Conservation (phyloP, 1,284 basidiomycete genomes). For the Fomitopsis betulina region DNA sequence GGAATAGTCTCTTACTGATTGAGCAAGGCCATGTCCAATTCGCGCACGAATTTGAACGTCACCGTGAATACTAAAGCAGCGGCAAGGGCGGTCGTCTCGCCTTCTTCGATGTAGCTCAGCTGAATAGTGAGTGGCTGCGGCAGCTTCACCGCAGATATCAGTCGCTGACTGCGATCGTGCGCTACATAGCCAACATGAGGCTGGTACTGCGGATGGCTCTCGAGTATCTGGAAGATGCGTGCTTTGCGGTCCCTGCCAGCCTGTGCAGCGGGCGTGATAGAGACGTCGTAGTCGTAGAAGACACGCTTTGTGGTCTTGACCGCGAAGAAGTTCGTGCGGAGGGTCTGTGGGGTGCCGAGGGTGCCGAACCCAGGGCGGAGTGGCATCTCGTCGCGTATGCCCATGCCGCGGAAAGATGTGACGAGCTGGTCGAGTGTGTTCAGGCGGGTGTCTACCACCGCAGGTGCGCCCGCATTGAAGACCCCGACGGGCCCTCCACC, state of each 20-base stretch:
- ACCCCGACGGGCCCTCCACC: slow-evolving; percentile 17
- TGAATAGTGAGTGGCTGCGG: slow-evolving; percentile 50
- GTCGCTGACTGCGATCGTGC: slow-evolving; percentile 54
- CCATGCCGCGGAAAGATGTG: slow-evolving; percentile 35
- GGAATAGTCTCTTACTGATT: slow-evolving; percentile 36
- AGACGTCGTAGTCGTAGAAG: slow-evolving; percentile 59
- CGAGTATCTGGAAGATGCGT: slow-evolving; percentile 58
- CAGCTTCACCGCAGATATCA: slow-evolving; percentile 52
- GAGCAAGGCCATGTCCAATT: slow-evolving; percentile 41
- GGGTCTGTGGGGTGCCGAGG: slow-evolving; percentile 41
- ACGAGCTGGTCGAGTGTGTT: slow-evolving; percentile 39
- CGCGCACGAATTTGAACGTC: slow-evolving; percentile 41
- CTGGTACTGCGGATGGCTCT: slow-evolving; percentile 36
- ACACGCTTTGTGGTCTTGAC: slow-evolving; percentile 43
- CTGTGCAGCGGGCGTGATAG: slow-evolving; percentile 47
- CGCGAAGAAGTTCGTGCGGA: slow-evolving; percentile 69
- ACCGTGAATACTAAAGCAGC: slow-evolving; percentile 48
- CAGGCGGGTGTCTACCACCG: slow-evolving; percentile 41
- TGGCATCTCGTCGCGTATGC: slow-evolving; percentile 41
- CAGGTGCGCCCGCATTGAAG: slow-evolving; percentile 34
- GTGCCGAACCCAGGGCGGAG: slow-evolving; percentile 66
- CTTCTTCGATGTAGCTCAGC: slow-evolving; percentile 52
- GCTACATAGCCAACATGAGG: slow-evolving; percentile 46
- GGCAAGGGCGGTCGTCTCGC: slow-evolving; percentile 37
- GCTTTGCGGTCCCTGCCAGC: slow-evolving; percentile 45